Conservation (phyloP, 2,329 filamentous ascomycete species). For the Aureobasidium sp. region DNA sequence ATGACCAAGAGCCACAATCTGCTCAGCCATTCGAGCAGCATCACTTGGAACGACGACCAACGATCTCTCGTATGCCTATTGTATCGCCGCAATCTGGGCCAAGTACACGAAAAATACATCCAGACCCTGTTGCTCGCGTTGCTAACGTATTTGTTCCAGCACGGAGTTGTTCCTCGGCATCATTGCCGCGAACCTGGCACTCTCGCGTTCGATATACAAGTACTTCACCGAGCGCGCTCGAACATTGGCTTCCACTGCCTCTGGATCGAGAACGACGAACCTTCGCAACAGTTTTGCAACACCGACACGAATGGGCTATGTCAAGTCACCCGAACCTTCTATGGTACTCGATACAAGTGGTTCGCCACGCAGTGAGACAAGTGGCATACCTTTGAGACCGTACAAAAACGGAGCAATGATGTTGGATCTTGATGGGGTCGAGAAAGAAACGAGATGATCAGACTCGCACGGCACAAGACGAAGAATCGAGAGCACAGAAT, state of each 20-base stretch:
- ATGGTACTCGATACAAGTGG: background rate
- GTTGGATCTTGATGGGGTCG: background rate
- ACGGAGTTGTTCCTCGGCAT: constrained; percentile 27
- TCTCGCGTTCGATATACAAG: constrained; percentile 17
- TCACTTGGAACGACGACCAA: constrained; percentile 23
- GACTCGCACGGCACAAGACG: no score
- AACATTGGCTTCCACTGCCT: background rate
- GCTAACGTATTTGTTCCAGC: background rate
- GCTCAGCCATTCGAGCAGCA: constrained; percentile 22
- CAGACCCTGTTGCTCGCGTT: no score
- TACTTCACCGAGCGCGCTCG: constrained; percentile 3
- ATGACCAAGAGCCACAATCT: constrained; percentile 19
- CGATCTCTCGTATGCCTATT: constrained; percentile 25
- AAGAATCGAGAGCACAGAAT: no score
- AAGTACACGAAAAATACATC: background rate
- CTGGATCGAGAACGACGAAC: background rate
- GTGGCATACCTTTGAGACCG: background rate
- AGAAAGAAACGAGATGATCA: background rate
- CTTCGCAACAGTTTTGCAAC: background rate
- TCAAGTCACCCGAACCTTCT: background rate
- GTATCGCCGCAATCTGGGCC: constrained; percentile 25
- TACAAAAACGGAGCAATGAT: background rate
- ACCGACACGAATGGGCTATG: background rate
- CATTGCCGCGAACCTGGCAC: constrained; percentile 26
- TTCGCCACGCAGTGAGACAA: background rate